Evolutionary conservation across 805 yeast species (phyloP), one percentile per base, ranked within the genome.

Genomic region (Ogataea allantospora): DNA sequence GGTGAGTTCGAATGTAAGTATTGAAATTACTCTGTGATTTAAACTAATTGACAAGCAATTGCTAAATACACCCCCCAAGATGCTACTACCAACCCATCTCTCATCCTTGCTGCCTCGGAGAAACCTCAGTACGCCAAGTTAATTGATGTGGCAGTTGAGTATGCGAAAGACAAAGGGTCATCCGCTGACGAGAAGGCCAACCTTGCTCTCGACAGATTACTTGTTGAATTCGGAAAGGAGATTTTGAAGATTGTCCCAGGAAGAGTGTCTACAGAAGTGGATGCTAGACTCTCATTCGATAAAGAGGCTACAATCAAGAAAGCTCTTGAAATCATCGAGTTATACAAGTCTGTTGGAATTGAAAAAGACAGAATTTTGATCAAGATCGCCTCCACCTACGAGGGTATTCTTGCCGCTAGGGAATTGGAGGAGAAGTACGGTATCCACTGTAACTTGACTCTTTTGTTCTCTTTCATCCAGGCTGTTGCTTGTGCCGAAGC

Each of bases 401-500:
- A 93, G 73, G 99, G 99, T 76, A 93, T 93, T 66, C 96, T 87
- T 70, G 99, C 99, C 55, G 99, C 99, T 42, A 79, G 81, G 66
- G 95, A 86, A 66, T 78, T 93, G 65, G 99, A 93, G 76, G 67
- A 81, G 51, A 80, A 93, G 68, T 75, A 93, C 74, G 88, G 80
- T 35, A 78, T 93, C 57, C 98, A 93, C 81, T 78, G 84, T 72
- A 93, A 93, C 80, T 77, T 93, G 75, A 93, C 99, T 42, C 72
- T 93, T 55, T 77, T 93, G 61, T 93, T 93, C 82, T 86, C 96
- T 26, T 87, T 88, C 62, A 86, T 79, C 40, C 99, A 93, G 74
- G 99, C 99, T 51, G 96, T 93, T 62, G 97, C 99, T 42, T 84
- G 91, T 73, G 99, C 99, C 53, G 99, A 93, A 75, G 99, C 98